Conservation (phyloP, 352 stramenopile species). For the Phytophthora europaea region DNA sequence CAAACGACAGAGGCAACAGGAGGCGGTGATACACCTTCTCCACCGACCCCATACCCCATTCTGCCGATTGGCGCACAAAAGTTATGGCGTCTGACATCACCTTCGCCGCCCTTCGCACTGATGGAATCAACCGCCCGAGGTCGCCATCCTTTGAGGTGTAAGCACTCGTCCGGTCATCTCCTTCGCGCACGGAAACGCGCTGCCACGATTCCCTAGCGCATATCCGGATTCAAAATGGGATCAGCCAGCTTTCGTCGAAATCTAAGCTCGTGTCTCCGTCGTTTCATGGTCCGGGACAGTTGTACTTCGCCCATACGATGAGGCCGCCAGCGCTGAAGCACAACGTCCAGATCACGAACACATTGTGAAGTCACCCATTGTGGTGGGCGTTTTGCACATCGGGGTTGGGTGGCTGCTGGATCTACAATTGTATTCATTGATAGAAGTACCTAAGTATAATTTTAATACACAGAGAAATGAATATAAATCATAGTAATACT, state of each 20-base stretch:
- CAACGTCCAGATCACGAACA: slow-evolving; percentile 10
- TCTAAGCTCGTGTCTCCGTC: slow-evolving; percentile 27
- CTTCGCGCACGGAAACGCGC: too few species aligned
- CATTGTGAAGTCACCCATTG: slow-evolving; percentile 13
- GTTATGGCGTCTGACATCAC: not conserved
- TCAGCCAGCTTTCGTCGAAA: too few species aligned
- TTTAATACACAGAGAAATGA: not conserved
- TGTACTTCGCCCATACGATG: slow-evolving; percentile 21
- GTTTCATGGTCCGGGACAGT: slow-evolving; percentile 22
- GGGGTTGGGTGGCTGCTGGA: not conserved
- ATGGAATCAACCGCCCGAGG: not conserved
- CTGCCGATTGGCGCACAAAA: not conserved
- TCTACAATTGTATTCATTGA: not conserved
- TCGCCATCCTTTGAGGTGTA: too few species aligned
- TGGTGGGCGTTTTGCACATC: slow-evolving; percentile 27
- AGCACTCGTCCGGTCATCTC: too few species aligned
- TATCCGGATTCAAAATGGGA: too few species aligned
- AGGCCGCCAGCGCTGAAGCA: slow-evolving; percentile 20
- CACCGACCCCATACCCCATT: slow-evolving; percentile 7
- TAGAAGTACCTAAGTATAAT: not conserved
- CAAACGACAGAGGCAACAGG: too few species aligned
- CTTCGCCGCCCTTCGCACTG: not conserved
- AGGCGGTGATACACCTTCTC: not conserved
- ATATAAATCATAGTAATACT: not conserved
- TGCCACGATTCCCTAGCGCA: too few species aligned